These are phyloP conservation scores for Cubamyces sp. DNA, from an alignment of 768 basidiomycete species.

Conservation along the genomic window DNA sequence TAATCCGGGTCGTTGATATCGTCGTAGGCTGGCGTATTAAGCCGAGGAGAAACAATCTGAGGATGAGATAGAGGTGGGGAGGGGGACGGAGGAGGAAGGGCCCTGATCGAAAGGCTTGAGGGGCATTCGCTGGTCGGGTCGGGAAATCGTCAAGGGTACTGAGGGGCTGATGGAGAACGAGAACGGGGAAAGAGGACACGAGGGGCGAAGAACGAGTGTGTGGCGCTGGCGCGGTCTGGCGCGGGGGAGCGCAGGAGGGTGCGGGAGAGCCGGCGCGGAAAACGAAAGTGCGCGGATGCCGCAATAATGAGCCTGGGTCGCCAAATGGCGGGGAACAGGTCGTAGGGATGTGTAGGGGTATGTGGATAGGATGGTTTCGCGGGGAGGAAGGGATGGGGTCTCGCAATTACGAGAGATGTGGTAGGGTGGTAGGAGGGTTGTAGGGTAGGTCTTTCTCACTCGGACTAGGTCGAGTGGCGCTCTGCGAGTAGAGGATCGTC, in stretches of 20 bases:
- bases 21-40: too few species aligned
- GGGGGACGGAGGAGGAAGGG: not conserved
- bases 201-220: slow-evolving; percentile 16
- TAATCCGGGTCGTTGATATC: too few species aligned
- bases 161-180: not conserved
- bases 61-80: not conserved
- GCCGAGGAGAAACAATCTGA: too few species aligned
- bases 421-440: slow-evolving; percentile 16
- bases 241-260: not conserved
- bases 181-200: too few species aligned
- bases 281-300: slow-evolving; percentile 11
- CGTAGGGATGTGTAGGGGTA: not conserved
- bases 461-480: slow-evolving; percentile 8
- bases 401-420: slow-evolving; percentile 18
- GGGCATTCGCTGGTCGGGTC: not conserved
- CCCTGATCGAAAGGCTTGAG: not conserved
- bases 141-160: not conserved
- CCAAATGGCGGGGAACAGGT: not conserved
- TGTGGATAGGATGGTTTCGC: not conserved
- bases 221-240: not conserved
- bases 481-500: not conserved
- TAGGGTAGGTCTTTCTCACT: slow-evolving; percentile 21
- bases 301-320: not conserved
- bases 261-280: slow-evolving; percentile 11
- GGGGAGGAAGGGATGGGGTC: slow-evolving; percentile 5